Base-by-base conservation (phyloP, 768 basidiomycete genomes). In the Tylopilus sp. region DNA sequence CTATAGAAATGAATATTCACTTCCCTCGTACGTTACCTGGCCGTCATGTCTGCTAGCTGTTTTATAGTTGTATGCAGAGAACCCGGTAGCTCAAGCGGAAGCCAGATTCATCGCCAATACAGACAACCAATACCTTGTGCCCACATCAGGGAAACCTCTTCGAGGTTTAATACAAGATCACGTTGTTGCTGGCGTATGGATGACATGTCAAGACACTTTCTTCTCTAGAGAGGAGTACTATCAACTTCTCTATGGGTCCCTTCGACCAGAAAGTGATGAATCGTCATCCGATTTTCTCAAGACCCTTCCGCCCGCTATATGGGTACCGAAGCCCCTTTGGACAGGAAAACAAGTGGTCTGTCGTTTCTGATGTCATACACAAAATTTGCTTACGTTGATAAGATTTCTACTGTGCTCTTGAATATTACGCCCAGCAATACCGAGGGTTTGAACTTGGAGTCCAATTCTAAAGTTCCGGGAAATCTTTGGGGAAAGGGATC, bases 131-230 rank as follows among this genome's bases (percentile, higher is more conserved):
- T 99, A 99, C 67, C 81, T 99, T n/a, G 93, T 95, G 9, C 95
- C 97, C 17, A 99, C 97, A 1, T 98, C 97, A 7, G 97, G 97
- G 55, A 95, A 95, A 64, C 97, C 97, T 23, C 79, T 99, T 28
- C 91, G 97, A 67, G 97, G 97, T 65, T 77, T 99, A 23, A 99
- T 99, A 57, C 97, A 99, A 68, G 97, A 99, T 72, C 97, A 98
- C 60, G 92, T 99, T 50, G 95, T 98, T 40, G 93, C 97, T 13
- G 95, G 93, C 51, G 88, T 98, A n/a, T 98, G 95, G 92, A 94
- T 99, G 91, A 98, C 97, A 48, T 86, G 84, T 63, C 94, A 93
- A 65, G 88, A 95, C 57, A 79, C 92, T 0, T 98, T 98, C 75
- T 95, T 98, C 72, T 85, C 88, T 4, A 82, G 97, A 44, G 93